Conservation (phyloP, 768 basidiomycete genomes). For the Phallus indusiatus region DNA sequence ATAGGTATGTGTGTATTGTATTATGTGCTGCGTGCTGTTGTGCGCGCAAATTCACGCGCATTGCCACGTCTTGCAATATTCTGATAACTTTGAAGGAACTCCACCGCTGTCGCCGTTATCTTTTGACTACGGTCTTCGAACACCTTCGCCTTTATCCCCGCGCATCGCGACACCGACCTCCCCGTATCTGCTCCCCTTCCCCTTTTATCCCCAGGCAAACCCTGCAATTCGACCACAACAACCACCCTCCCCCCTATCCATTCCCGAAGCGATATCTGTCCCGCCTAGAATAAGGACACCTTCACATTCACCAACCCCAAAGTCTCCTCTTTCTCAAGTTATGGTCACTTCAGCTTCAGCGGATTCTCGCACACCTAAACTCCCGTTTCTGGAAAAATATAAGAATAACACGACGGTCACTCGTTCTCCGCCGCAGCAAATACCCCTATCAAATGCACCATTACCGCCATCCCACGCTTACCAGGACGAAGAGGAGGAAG, state of each 20-base stretch:
- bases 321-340: neutral
- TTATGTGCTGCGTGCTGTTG: too few relatives aligned
- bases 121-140: conserved; percentile 23
- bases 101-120: conserved; percentile 38
- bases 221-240: conserved; percentile 13
- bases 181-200: conserved; percentile 17
- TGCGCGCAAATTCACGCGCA: too few relatives aligned
- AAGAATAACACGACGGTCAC: conserved; percentile 24
- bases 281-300: conserved; percentile 12
- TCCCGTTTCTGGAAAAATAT: conserved; percentile 53
- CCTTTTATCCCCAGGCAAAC: conserved; percentile 12
- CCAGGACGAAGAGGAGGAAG: neutral
- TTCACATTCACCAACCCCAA: conserved; percentile 13
- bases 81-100: conserved; percentile 23
- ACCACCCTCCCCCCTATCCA: too few relatives aligned
- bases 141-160: conserved; percentile 25
- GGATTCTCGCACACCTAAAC: conserved; percentile 21
- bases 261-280: conserved; percentile 18
- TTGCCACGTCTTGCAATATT: conserved; percentile 18
- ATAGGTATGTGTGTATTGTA: too few relatives aligned
- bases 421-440: neutral
- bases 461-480: conserved; percentile 5
- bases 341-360: conserved; percentile 10
- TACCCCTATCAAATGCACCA: conserved; percentile 10
- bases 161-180: neutral